phyloP scores from a whole-genome alignment of 2,329 filamentous ascomycete species.

The Epicoccum nigrum region DNA sequence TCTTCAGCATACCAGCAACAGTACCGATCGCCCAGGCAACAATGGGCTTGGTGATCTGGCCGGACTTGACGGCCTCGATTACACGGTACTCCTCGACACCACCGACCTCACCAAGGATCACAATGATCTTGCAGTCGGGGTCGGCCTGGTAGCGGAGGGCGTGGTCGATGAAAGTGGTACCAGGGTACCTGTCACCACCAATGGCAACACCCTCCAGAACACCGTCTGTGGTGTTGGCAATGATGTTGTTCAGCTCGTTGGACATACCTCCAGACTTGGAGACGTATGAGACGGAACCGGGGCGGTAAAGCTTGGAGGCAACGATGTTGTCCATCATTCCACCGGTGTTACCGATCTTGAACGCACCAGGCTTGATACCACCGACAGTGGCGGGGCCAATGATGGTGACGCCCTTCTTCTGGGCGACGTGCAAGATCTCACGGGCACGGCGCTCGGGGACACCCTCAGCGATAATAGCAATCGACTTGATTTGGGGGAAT shows the following conservation, averaged over 20 bases:
- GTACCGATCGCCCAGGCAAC: slow-evolving; percentile 99
- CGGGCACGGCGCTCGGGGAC: slow-evolving; percentile 97
- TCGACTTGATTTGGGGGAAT: slow-evolving; percentile 94
- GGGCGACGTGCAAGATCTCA: slow-evolving; percentile 94
- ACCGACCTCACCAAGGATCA: slow-evolving; percentile 96
- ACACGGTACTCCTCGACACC: slow-evolving; percentile 99
- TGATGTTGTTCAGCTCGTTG: slow-evolving; percentile 99
- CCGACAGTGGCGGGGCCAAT: slow-evolving; percentile 98
- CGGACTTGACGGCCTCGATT: slow-evolving; percentile 95
- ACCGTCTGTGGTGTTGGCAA: slow-evolving; percentile 93
- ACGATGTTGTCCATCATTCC: slow-evolving; percentile 99
- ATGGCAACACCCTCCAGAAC: slow-evolving; percentile 99
- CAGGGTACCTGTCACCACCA: slow-evolving; percentile 97
- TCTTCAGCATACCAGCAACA: slow-evolving; percentile 99
- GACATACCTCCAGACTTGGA: slow-evolving; percentile 99
- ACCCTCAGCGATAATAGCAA: slow-evolving; percentile 99
- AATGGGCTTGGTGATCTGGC: slow-evolving; percentile 95
- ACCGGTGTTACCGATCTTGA: slow-evolving; percentile 99
- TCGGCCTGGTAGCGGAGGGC: slow-evolving; percentile 95
- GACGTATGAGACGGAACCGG: slow-evolving; percentile 97
- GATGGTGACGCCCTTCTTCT: slow-evolving; percentile 99
- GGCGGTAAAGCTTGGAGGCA: slow-evolving; percentile 99
- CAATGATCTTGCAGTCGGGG: slow-evolving; percentile 95
- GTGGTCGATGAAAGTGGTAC: slow-evolving; percentile 99
- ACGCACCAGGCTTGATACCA: slow-evolving; percentile 98